Conservation (phyloP, 805 yeast species). For the Zygotorulaspora danielsina region DNA sequence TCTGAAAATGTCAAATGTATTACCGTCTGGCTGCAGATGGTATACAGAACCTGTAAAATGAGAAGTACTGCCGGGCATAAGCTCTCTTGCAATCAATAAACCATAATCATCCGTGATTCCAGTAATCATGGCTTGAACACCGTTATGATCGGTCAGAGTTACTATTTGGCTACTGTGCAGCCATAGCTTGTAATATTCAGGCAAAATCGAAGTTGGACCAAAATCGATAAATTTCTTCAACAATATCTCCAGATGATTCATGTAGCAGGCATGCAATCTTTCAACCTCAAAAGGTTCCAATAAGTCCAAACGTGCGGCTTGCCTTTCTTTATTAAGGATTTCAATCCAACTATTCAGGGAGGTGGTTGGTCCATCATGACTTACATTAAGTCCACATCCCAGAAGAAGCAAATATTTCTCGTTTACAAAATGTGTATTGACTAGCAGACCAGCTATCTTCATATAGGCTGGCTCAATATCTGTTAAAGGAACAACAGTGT, state of each 20-base stretch:
- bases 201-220: slow-evolving; percentile 67
- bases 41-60: slow-evolving; percentile 50
- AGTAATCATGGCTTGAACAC: slow-evolving; percentile 55
- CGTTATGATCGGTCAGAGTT: slow-evolving; percentile 51
- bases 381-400: slow-evolving; percentile 85
- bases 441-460: slow-evolving; percentile 80
- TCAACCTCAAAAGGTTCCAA: slow-evolving; percentile 47
- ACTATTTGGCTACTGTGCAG: slow-evolving; percentile 75
- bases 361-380: slow-evolving; percentile 86
- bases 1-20: slow-evolving; percentile 90
- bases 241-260: slow-evolving; percentile 62
- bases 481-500: slow-evolving; percentile 38
- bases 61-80: slow-evolving; percentile 40
- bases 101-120: slow-evolving; percentile 90
- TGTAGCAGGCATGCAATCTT: slow-evolving; percentile 50
- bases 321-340: slow-evolving; percentile 53
- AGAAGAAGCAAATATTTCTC: slow-evolving; percentile 61
- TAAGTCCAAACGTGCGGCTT: slow-evolving; percentile 37
- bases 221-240: slow-evolving; percentile 50
- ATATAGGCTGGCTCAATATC: slow-evolving; percentile 62
- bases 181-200: slow-evolving; percentile 79
- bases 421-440: slow-evolving; percentile 67
- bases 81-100: slow-evolving; percentile 68
- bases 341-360: slow-evolving; percentile 71
- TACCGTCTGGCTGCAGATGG: slow-evolving; percentile 94